A percentile compares a stretch with the other conserved stretches of the same genome.
These are phyloP conservation scores for Canna indica DNA, from an alignment of 176 grass and related monocot genomes.

Conservation along the genomic window DNA sequence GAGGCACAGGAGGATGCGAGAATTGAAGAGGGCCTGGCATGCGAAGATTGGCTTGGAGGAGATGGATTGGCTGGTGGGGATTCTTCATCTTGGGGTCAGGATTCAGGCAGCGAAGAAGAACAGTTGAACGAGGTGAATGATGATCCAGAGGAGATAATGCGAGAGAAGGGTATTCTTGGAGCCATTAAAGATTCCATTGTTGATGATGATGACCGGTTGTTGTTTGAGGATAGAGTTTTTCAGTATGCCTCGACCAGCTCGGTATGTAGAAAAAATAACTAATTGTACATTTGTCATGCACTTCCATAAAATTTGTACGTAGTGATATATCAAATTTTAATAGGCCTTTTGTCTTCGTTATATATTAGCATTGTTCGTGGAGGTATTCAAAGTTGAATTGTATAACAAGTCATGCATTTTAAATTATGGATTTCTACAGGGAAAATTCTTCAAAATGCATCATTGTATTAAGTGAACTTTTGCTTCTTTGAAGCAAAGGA, in stretches of 20 bases:
- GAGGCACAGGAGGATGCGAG: constrained; percentile 56
- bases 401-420: not conserved
- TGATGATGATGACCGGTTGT: constrained; percentile 60
- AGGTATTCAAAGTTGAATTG: not conserved
- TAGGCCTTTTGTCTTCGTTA: constrained; percentile 11
- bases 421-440: too few species aligned
- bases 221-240: constrained; percentile 88
- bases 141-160: constrained; percentile 53
- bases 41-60: constrained; percentile 72
- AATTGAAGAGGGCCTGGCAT: constrained; percentile 41
- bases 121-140: constrained; percentile 26
- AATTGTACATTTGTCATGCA: too few species aligned
- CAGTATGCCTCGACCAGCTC: constrained; percentile 56
- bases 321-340: constrained; percentile 11
- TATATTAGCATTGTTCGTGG: too few species aligned
- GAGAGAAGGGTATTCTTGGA: constrained; percentile 45
- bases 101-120: constrained; percentile 26
- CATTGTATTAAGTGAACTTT: too few species aligned
- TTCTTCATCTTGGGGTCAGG: constrained; percentile 32
- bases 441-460: too few species aligned
- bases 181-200: constrained; percentile 34
- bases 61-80: not conserved
- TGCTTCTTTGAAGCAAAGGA: too few species aligned
- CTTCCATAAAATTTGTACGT: too few species aligned
- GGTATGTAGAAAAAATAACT: constrained; percentile 27